Evolutionary conservation across 2,329 filamentous ascomycete species (phyloP), one percentile per base, ranked within the genome.

Genomic region (Xylogone sp.): DNA sequence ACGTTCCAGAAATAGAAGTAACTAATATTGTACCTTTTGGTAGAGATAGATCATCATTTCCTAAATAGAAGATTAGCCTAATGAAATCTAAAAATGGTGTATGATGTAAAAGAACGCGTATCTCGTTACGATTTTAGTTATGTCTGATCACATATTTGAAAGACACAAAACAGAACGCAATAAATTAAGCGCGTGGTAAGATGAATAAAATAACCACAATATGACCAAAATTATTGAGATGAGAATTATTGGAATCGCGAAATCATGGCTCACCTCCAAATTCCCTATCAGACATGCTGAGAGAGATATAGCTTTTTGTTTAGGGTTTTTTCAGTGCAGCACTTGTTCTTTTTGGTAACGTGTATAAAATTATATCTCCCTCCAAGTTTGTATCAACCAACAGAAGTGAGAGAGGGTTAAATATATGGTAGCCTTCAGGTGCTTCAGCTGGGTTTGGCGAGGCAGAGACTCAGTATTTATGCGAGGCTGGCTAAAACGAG

Each of bases 241-340:
- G 24, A 27, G n/a, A n/a, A n/a, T n/a, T n/a, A n/a, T n/a, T n/a
- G n/a, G n/a, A n/a, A n/a, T n/a, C n/a, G n/a, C n/a, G n/a, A n/a
- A n/a, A n/a, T n/a, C n/a, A 39, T 18, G n/a, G n/a, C 81, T 70
- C 65, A 84, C 82, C 78, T 69, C 75, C 78, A 71, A 84, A 82
- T 66, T 86, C 83, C 68, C 84, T 79, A 62, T 86, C 83, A 52
- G 83, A 86, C 83, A 86, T 86, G 7, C 39, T 59, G 51, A 16
- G 13, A 2, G 22, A 42, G 20, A 39, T 43, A 27, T 19, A 47
- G 22, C 18, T 20, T 39, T 27, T 22, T 34, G 20, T 21, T 20
- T 42, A 29, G 42, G 45, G n/a, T 16, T 39, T 39, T 18, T 10
- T 27, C 4, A 39, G 34, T n/a, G 34, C 34, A 8, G n/a, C n/a